Evolutionary conservation across 2,329 filamentous ascomycete species (phyloP).

Genomic region (Zalaria obscura): DNA sequence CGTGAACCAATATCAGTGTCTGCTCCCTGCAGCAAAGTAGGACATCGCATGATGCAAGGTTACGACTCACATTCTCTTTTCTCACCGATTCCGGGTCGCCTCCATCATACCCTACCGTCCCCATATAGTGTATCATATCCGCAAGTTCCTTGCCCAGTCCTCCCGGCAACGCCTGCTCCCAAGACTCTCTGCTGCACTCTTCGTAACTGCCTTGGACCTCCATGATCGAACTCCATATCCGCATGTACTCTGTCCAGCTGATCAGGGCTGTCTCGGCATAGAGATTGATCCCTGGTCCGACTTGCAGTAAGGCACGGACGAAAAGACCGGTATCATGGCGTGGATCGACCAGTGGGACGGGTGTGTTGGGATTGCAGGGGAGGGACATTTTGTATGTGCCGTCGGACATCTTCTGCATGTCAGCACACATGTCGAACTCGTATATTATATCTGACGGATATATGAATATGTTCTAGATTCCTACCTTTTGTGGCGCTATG

Average conservation of each 20-base stretch:
- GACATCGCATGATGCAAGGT: background rate
- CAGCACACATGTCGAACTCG: background rate
- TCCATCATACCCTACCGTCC: background rate
- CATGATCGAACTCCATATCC: conserved; percentile 12
- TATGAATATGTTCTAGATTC: background rate
- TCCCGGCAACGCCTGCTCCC: background rate
- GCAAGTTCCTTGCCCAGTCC: background rate
- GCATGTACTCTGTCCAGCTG: conserved; percentile 12
- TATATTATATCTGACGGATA: background rate
- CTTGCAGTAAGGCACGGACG: conserved; percentile 12
- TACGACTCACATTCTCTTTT: background rate
- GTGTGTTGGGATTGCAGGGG: conserved; percentile 6
- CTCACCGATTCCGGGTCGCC: background rate
- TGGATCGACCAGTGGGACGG: conserved; percentile 7
- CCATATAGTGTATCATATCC: background rate
- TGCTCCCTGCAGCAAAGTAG: background rate
- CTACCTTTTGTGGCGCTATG: conserved; percentile 11
- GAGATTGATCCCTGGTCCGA: conserved; percentile 13
- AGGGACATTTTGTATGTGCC: conserved; percentile 6
- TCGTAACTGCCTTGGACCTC: conserved; percentile 11
- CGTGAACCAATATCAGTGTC: background rate
- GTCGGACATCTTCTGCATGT: background rate
- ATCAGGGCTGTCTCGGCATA: conserved; percentile 12
- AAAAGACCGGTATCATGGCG: conserved; percentile 9
- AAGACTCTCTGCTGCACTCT: background rate